Percentiles rank a stretch among this genome's conserved stretches.
phyloP scores from a whole-genome alignment of 768 basidiomycete genomes.

The Suillus brevipes region DNA sequence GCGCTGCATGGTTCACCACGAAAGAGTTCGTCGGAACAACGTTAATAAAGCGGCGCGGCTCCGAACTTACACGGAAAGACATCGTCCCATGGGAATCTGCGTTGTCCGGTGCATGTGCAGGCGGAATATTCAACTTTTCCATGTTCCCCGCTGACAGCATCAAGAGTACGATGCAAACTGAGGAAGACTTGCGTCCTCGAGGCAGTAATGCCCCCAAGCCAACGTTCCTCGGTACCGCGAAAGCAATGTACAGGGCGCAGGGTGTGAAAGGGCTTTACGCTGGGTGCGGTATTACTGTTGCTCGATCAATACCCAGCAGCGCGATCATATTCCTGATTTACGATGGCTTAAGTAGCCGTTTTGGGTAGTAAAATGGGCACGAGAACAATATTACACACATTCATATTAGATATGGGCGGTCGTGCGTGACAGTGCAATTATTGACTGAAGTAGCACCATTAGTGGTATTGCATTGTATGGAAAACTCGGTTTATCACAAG shows the following conservation, averaged over 20 bases:
- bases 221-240: conserved; percentile 59
- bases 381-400: background rate
- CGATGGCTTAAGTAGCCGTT: conserved; percentile 64
- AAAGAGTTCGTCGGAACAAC: conserved; percentile 74
- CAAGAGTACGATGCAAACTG: conserved; percentile 94
- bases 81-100: conserved; percentile 82
- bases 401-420: background rate
- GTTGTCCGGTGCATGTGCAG: conserved; percentile 83
- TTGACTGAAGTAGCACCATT: background rate
- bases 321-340: conserved; percentile 94
- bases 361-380: conserved; percentile 37
- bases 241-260: conserved; percentile 69
- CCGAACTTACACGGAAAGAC: conserved; percentile 39
- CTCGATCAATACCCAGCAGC: conserved; percentile 82
- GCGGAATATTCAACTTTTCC: conserved; percentile 82
- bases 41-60: conserved; percentile 55
- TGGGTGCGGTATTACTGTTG: conserved; percentile 89
- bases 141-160: conserved; percentile 95
- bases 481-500: background rate
- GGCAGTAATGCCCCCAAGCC: conserved; percentile 32
- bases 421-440: background rate
- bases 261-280: conserved; percentile 88
- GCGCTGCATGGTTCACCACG: conserved; percentile 86
- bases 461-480: background rate
- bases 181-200: conserved; percentile 75